Evolutionary conservation across 495 filamentous ascomycete genomes (phyloP), one percentile per base, ranked within the genome.

Genomic region (Neurospora pannonica): DNA sequence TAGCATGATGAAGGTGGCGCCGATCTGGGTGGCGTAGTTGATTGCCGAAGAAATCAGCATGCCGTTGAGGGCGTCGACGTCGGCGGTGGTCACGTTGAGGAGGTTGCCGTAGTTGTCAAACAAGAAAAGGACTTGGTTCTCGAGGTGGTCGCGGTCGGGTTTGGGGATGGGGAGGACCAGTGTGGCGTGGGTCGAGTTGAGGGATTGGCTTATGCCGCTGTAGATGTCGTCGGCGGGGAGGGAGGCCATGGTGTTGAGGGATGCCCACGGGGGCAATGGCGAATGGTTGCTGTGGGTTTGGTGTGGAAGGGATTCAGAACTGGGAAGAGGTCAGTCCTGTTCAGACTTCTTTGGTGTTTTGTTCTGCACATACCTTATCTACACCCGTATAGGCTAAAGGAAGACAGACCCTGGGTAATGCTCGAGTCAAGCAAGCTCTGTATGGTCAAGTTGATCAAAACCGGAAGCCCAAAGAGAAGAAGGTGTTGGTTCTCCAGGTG

Each of bases 21-120:
- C 94, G 71, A 94, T 85, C 79, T 97, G 92, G 38, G 84, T 79
- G 62, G 88, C 90, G 78, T 90, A 94, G 80, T 90, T 92, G 88
- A 94, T 90, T 80, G 85, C 84, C 60, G 87, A 81, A 21, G 86
- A 83, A 69, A 89, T 77, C 17, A 78, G 76, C 1, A 71, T 48
- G 13, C n/a, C 6, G 76, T 85, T 84, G 79, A 89, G 88, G 72
- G 77, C 75, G 76, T 86, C 80, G 72, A 87, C 83, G 9, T 72
- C 62, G 74, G 90, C 82, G 36, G 95, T 71, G 71, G 83, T 72
- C 40, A 92, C 78, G 8, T 84, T 80, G 79, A 92, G 81, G 0
- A 21, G 48, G 21, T 38, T 36, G 70, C 15, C 73, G 34, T 24
- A 62, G 43, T 62, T 62, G 54, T 34, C 54, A 0, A 62, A 62